phyloP scores from a whole-genome alignment of 306 rosid species.

The Geum urbanum region DNA sequence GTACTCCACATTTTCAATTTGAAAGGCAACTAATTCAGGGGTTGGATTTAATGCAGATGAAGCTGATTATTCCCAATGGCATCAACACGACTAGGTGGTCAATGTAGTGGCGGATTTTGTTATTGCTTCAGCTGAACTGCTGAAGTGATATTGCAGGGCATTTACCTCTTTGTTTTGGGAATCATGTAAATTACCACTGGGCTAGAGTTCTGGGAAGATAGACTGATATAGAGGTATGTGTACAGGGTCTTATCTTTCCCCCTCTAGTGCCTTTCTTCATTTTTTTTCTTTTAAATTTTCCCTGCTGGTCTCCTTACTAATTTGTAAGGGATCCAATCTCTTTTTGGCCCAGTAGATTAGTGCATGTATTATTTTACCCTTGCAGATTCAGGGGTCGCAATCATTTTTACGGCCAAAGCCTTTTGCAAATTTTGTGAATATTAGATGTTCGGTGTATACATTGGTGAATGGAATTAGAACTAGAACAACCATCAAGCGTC shows the following conservation, averaged over 20 bases:
- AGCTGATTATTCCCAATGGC: slow-evolving; percentile 59
- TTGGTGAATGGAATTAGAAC: slow-evolving; percentile 29
- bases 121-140: slow-evolving; percentile 35
- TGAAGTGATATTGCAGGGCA: slow-evolving; percentile 42
- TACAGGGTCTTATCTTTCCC: slow-evolving; percentile 83
- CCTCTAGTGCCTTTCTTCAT: slow-evolving; percentile 28
- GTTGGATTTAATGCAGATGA: slow-evolving; percentile 51
- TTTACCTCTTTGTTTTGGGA: slow-evolving; percentile 36
- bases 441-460: slow-evolving; percentile 50
- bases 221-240: slow-evolving; percentile 82
- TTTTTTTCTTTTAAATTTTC: slow-evolving; percentile 23
- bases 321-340: slow-evolving; percentile 48
- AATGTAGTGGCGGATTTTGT: slow-evolving; percentile 44
- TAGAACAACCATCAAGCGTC: slow-evolving; percentile 25
- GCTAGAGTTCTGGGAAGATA: slow-evolving; percentile 61
- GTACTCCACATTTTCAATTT: neutral
- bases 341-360: slow-evolving; percentile 61
- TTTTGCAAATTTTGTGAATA: slow-evolving; percentile 81
- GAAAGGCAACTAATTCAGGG: slow-evolving; percentile 22
- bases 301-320: slow-evolving; percentile 39
- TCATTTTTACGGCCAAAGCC: slow-evolving; percentile 73
- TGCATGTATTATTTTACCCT: slow-evolving; percentile 60
- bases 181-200: slow-evolving; percentile 84
- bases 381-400: slow-evolving; percentile 50
- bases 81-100: slow-evolving; percentile 40